These are phyloP conservation scores for Cryptococcus sp. DNA, from an alignment of 1,284 basidiomycete species.

Conservation along the genomic window DNA sequence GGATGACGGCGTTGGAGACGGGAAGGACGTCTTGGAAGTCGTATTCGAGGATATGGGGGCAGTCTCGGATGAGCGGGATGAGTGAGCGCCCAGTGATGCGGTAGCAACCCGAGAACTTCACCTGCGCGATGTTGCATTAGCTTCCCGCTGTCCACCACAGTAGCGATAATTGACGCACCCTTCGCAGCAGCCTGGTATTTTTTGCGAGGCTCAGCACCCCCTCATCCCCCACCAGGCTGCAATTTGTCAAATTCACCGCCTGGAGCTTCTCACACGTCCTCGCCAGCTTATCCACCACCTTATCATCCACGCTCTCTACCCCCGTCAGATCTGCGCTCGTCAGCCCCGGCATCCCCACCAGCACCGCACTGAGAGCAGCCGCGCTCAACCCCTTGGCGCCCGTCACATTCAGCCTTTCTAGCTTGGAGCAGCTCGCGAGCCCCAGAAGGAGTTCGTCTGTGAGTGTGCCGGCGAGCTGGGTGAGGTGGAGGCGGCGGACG, in stretches of 20 bases:
- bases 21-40: constrained; percentile 81
- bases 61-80: constrained; percentile 71
- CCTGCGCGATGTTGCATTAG: constrained; percentile 49
- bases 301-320: constrained; percentile 66
- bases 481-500: constrained; percentile 87
- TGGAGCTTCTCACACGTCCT: constrained; percentile 71
- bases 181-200: constrained; percentile 69
- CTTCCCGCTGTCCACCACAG: neutral
- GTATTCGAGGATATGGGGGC: constrained; percentile 87
- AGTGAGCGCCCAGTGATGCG: constrained; percentile 77
- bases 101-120: constrained; percentile 78
- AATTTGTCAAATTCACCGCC: constrained; percentile 87
- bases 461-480: constrained; percentile 67
- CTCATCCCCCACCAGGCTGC: constrained; percentile 73
- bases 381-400: constrained; percentile 73
- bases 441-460: constrained; percentile 73
- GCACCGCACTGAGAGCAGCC: constrained; percentile 63
- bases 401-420: constrained; percentile 89
- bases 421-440: constrained; percentile 70
- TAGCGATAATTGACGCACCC: constrained; percentile 43
- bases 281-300: constrained; percentile 68
- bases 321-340: constrained; percentile 86
- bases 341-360: constrained; percentile 69
- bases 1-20: constrained; percentile 73
- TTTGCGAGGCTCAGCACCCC: constrained; percentile 74